Base-by-base conservation (phyloP, 805 yeast species). In the Debaryomyces tyrocola region DNA sequence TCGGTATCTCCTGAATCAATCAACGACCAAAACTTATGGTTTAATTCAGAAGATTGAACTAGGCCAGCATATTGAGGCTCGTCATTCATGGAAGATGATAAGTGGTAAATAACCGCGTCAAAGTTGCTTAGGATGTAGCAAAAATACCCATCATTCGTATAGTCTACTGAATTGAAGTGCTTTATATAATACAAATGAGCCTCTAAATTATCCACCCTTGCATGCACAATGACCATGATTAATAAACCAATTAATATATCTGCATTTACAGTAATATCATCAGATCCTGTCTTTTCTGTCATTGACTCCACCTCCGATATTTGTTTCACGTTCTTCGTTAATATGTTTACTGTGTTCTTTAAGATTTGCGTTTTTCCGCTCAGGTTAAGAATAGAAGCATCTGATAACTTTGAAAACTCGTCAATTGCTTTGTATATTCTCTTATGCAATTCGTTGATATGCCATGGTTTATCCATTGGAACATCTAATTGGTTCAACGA, bases 51-150 rank as follows among this genome's bases (percentile, higher is more conserved):
- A 9, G 69, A 58, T 1, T 55, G 48, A 3, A 66, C 56, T 41
- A 85, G 62, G 3, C 65, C 64, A 7, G 67, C 39, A 40, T 75
- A 76, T 9, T 59, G 62, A 5, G 50, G 44, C 33, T 74, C 65
- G 7, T 46, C 41, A 2, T 39, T 28, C 6, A 33, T 36, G 3
- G 45, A 31, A 1, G 61, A 43, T 1, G 63, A 58, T 14, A 90
- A 69, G 57, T 85, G 92, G 46, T 69, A 80, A 7, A 89, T 57
- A 0, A 88, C 95, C 0, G 90, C 96, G 55, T 90, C 96, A 37
- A 90, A 70, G 5, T 96, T 89, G 38, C 96, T 85, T 11, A 90
- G 53, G 1, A 90, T 84, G 60, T 92, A 92, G 9, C 88, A 95
- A 27, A 79, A 62, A 20, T 79, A 70, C 0, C 96, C 96, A 34